Percentiles rank a stretch among this genome's conserved stretches.
These are phyloP conservation scores for Ceratonia siliqua DNA, from an alignment of 306 rosid species.

Conservation along the genomic window DNA sequence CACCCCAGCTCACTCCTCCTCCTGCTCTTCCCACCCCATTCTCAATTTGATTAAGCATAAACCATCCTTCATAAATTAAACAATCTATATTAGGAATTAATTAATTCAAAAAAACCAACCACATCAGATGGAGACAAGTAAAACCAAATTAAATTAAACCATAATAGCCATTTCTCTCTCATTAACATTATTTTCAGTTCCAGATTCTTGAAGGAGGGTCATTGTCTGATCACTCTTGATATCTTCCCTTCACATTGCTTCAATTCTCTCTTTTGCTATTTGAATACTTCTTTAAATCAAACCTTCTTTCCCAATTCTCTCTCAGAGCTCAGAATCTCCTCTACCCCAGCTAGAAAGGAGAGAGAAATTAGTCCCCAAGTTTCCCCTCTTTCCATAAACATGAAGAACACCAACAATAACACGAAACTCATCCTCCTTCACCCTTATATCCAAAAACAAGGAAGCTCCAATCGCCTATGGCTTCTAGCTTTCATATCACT, in stretches of 20 bases:
- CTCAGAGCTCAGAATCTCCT: conserved; percentile 43
- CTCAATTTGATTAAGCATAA: conserved; percentile 23
- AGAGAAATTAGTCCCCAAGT: conserved; percentile 28
- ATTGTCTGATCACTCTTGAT: conserved; percentile 55
- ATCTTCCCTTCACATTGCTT: conserved; percentile 44
- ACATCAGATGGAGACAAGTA: conserved; percentile 23
- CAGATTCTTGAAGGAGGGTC: conserved; percentile 40
- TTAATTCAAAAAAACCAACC: conserved; percentile 30
- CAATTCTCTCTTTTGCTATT: conserved; percentile 42
- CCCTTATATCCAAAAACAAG: conserved; percentile 96
- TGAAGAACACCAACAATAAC: conserved; percentile 68
- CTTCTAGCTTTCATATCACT: conserved; percentile 75
- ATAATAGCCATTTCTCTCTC: conserved; percentile 7
- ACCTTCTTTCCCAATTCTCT: conserved; percentile 37
- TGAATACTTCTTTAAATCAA: conserved; percentile 56
- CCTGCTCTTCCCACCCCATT: background rate
- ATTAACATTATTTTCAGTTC: conserved; percentile 35
- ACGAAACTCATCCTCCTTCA: conserved; percentile 96
- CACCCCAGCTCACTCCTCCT: conserved; percentile 29
- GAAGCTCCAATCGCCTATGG: conserved; percentile 81
- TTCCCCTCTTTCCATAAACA: conserved; percentile 23
- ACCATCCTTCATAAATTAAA: conserved; percentile 22
- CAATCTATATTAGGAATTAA: conserved; percentile 1
- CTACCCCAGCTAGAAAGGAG: conserved; percentile 3
- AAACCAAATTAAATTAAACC: conserved; percentile 18